Base-by-base conservation (phyloP, 257 asterid genomes). In the Forsythia viridissima region DNA sequence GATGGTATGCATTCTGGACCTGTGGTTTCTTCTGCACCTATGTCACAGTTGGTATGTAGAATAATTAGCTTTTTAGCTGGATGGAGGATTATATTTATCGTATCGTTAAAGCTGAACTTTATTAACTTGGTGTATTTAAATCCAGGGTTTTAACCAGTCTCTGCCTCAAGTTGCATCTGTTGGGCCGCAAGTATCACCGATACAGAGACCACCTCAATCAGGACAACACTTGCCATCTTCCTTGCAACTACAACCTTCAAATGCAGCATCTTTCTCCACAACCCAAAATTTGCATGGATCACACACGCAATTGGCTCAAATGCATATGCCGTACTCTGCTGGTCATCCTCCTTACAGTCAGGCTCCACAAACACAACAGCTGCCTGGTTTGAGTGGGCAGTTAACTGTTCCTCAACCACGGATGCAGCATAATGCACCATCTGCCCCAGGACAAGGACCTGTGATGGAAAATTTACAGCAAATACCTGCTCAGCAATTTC, bases 191-290 rank as follows among this genome's bases (percentile, higher is more conserved):
- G 73, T 75, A 73, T 86, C 94, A 16, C 89, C 92, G 16, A 71
- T 80, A 38, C 97, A 89, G 84, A 89, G 86, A 84, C 90, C 92
- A 72, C 83, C 83, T 73, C 90, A 86, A 75, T 84, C 93, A 55
- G 94, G 90, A 3, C 89, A 78, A 65, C 74, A 82, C 72, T 82
- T 89, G 84, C 86, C 91, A 24, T 83, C 85, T 71, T 68, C 94
- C 41, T 66, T 76, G 80, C 93, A 86, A 76, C 78, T 81, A 75
- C 93, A 82, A 77, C 82, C 90, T 18, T 85, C 76, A 16, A 83
- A 78, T 57, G 74, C 80, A 21, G 75, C 90, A 63, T 82, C 94
- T 72, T 82, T 77, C 79, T 80, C 91, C 69, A 90, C 80, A 44
- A 48, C 82, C 48, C 96, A 86, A 75, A 76, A 52, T 83, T 83